Percentiles rank a stretch among this genome's conserved stretches.
phyloP scores from a whole-genome alignment of 179 eudicot species.

The Pouteria campechiana region DNA sequence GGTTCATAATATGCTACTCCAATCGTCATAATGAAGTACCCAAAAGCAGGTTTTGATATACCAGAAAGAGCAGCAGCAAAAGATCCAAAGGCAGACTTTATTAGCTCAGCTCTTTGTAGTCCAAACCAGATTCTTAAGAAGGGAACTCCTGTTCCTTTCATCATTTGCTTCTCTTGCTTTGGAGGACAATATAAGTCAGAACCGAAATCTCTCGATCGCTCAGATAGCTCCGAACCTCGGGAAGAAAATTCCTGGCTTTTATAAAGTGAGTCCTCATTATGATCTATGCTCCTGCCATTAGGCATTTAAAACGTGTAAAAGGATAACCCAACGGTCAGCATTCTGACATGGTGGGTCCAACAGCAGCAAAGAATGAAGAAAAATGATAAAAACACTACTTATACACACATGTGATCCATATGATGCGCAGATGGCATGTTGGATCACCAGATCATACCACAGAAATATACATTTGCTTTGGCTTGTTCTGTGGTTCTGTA shows the following conservation, averaged over 20 bases:
- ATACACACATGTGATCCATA: too few species aligned
- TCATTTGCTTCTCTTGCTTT: conserved; percentile 11
- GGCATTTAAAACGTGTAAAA: background rate
- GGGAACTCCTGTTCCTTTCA: conserved; percentile 2
- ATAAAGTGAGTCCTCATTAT: conserved; percentile 8
- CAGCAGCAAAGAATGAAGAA: too few species aligned
- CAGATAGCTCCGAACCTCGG: conserved; percentile 5
- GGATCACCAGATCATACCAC: too few species aligned
- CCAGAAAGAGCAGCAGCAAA: conserved; percentile 41
- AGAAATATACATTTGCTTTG: too few species aligned
- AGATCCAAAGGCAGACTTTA: conserved; percentile 28
- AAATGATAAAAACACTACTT: too few species aligned
- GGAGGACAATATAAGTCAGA: conserved; percentile 3
- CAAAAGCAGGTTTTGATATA: conserved; percentile 41
- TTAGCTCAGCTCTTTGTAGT: conserved; percentile 17
- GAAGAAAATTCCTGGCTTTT: conserved; percentile 11
- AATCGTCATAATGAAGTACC: conserved; percentile 40
- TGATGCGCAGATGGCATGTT: too few species aligned
- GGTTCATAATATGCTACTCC: conserved; percentile 28
- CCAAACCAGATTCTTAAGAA: conserved; percentile 43
- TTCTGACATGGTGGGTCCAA: too few species aligned
- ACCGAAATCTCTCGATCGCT: conserved; percentile 5
- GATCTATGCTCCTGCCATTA: conserved; percentile 12
- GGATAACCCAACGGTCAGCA: too few species aligned
- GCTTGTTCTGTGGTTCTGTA: background rate